Base-by-base conservation (phyloP, 371 early-diverging fungal species). In the Umbelopsis sp. region DNA sequence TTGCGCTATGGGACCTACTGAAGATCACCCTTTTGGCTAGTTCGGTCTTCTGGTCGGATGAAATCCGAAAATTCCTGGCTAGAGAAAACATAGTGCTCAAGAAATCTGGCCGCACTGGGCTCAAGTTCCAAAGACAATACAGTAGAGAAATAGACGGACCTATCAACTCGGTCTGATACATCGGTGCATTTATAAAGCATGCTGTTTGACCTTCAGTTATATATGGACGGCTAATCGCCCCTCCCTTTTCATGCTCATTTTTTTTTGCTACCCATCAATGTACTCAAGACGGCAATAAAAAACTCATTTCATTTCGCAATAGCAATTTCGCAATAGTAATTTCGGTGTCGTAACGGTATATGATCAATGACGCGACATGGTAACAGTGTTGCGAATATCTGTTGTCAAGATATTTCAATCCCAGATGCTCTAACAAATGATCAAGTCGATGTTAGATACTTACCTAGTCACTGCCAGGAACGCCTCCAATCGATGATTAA, bases 11-110 rank as follows among this genome's bases (percentile, higher is more conserved):
- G 16, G 96, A 96, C 63, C 75, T 94, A 50, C 29, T 83, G 50
- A 88, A 86, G 72, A 85, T 97, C 66, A 70, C 86, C 3, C 24
- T 86, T 35, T 69, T 95, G 32, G 84, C 93, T 24, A 89, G 90
- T 50, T 72, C 87, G 0, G 95, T 96, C 2, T 88, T 94, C 70
- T 85, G 89, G 89, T 86, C 90, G 7, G 96, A 95, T 74, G 96
- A 97, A 76, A 74, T 74, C 18, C 74, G 87, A 70, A 95, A 95
- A 78, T 86, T 46, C 45, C 18, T 57, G 22, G 57, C 57, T 11
- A 24, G 57, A 57, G 57, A 57, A 29, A 57, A 57, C 29, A 29
- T 57, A 3, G 35, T 35, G 11, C 11, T 57, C 1, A 57, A 57
- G 35, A 18, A 8, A 35, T 16, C 57, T 18, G 35, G n/a, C 29